Evolutionary conservation across 225 moss, liverwort and hornwort species (phyloP).

Genomic region (Asterella californica): DNA sequence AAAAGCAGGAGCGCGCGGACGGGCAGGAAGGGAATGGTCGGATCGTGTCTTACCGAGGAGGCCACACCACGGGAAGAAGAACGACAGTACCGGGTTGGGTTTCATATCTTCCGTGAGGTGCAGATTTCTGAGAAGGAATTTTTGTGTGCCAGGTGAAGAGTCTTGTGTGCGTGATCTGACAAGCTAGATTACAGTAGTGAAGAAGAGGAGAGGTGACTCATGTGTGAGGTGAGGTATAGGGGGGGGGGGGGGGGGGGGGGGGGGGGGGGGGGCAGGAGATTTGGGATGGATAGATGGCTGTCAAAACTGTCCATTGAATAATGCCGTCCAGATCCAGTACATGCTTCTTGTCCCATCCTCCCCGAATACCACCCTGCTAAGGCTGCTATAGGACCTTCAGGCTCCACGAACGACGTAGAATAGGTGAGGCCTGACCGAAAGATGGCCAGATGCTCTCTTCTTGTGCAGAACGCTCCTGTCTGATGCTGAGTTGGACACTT

Average conservation of each 20-base stretch:
- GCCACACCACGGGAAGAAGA: too few species aligned
- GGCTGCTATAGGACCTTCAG: too few species aligned
- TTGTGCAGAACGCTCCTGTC: conserved; percentile 15
- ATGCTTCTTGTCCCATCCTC: conserved; percentile 2
- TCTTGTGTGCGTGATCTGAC: conserved; percentile 5
- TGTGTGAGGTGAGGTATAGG: not conserved
- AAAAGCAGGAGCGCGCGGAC: too few species aligned
- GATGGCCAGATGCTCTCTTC: not conserved
- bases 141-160: not conserved
- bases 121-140: not conserved
- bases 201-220: not conserved
- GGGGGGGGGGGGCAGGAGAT: not conserved
- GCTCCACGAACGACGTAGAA: not conserved
- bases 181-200: not conserved
- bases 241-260: too few species aligned
- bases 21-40: too few species aligned
- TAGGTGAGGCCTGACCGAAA: not conserved
- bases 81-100: too few species aligned
- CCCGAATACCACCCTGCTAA: not conserved
- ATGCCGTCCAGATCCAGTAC: not conserved
- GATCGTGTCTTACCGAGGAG: too few species aligned
- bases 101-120: too few species aligned
- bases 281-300: not conserved
- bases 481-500: conserved; percentile 3
- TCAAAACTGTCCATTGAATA: not conserved